Conservation (phyloP, 2,329 filamentous ascomycete species). For the Clarireedia hainanense region DNA sequence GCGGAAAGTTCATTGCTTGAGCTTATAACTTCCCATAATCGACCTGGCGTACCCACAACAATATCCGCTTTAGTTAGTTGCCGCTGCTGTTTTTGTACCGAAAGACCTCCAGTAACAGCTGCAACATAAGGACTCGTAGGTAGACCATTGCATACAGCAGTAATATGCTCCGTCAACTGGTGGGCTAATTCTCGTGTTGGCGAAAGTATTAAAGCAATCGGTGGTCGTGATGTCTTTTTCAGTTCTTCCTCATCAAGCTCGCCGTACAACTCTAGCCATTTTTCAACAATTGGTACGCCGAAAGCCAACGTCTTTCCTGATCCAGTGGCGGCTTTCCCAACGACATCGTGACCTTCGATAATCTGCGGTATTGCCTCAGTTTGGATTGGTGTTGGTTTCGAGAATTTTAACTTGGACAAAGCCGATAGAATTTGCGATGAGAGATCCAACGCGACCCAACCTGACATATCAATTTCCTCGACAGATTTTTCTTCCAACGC, state of each 20-base stretch:
- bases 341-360: slow-evolving; percentile 75
- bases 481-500: slow-evolving; percentile 46
- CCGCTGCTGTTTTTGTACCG: slow-evolving; percentile 89
- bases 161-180: slow-evolving; percentile 79
- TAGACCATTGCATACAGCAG: slow-evolving; percentile 58
- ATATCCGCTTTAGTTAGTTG: slow-evolving; percentile 80
- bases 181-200: slow-evolving; percentile 92
- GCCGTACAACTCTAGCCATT: slow-evolving; percentile 53
- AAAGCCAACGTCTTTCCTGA: slow-evolving; percentile 96
- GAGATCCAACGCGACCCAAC: slow-evolving; percentile 69
- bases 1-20: slow-evolving; percentile 60
- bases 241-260: slow-evolving; percentile 34
- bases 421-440: slow-evolving; percentile 65
- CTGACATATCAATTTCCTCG: slow-evolving; percentile 64
- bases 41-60: slow-evolving; percentile 85
- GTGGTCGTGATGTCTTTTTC: slow-evolving; percentile 35
- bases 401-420: slow-evolving; percentile 72
- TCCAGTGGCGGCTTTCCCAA: slow-evolving; percentile 92
- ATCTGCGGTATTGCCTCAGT: slow-evolving; percentile 72
- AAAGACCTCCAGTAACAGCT: slow-evolving; percentile 84
- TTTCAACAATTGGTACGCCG: slow-evolving; percentile 84
- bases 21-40: slow-evolving; percentile 89
- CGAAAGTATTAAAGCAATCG: slow-evolving; percentile 75
- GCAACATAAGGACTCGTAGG: slow-evolving; percentile 63
- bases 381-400: slow-evolving; percentile 77